These are phyloP conservation scores for Eucalyptus cladocalyx DNA, from an alignment of 345 rosid species.

Conservation along the genomic window DNA sequence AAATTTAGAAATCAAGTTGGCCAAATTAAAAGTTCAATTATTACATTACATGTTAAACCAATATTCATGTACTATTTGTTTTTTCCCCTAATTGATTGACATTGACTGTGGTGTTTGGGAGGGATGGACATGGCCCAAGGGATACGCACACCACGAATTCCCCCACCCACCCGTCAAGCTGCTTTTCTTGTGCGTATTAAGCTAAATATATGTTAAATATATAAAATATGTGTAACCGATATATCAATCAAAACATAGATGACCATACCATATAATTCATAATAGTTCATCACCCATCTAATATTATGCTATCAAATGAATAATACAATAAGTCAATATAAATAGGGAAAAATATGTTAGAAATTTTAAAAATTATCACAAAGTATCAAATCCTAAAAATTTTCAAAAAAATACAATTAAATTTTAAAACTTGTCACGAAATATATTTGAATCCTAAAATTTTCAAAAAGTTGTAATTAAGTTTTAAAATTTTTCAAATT, in stretches of 20 bases:
- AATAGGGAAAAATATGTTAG: fast-evolving
- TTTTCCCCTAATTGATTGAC: fast-evolving
- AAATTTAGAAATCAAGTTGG: too few species aligned
- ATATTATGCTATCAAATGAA: background rate
- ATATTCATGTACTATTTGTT: fast-evolving
- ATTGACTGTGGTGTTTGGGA: background rate
- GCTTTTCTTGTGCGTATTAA: background rate
- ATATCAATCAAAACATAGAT: background rate
- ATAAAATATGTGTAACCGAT: background rate
- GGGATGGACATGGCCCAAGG: background rate
- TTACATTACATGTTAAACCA: too few species aligned
- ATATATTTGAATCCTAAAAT: fast-evolving
- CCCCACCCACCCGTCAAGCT: background rate
- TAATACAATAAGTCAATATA: background rate
- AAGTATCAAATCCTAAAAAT: fast-evolving
- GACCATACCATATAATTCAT: background rate
- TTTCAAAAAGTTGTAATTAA: too few species aligned
- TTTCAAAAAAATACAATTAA: fast-evolving
- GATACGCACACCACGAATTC: background rate
- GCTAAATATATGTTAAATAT: background rate
- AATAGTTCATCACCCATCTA: background rate
- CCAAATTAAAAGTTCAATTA: too few species aligned
- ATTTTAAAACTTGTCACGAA: fast-evolving
- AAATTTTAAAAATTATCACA: fast-evolving
- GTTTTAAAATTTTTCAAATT: fast-evolving